A percentile compares a stretch with the other conserved stretches of the same genome.
Evolutionary conservation across 805 yeast species (phyloP).

Genomic region (Candida arabinofermentans): DNA sequence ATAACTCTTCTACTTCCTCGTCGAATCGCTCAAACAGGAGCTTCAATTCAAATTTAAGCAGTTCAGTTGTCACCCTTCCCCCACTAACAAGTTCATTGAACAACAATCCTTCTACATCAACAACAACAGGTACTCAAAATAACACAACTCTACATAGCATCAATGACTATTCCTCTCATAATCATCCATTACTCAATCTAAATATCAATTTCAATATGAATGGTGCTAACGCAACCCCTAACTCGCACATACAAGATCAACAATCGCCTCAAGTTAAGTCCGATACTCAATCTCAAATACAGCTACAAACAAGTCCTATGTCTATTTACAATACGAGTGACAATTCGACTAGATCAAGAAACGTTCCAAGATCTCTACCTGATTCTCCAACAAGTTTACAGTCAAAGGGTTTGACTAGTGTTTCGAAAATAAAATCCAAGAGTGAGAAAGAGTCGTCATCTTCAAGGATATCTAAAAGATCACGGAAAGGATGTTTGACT

Average conservation of each 20-base stretch:
- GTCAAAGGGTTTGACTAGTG: too few relatives aligned
- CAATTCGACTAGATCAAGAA: not conserved
- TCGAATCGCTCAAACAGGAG: not conserved
- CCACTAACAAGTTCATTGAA: constrained; percentile 8
- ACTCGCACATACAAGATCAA: not conserved
- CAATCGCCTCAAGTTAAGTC: not conserved
- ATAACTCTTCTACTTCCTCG: not conserved
- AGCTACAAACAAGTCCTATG: too few relatives aligned
- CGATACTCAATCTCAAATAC: not conserved
- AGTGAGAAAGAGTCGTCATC: not conserved
- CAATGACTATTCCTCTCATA: constrained; percentile 6
- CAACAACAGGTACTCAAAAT: not conserved
- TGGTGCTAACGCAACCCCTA: not conserved
- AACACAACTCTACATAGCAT: not conserved
- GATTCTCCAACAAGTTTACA: constrained; percentile 6
- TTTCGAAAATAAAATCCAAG: constrained; percentile 1
- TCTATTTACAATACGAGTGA: not conserved
- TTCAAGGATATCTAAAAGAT: constrained; percentile 16
- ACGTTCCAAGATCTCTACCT: constrained; percentile 14
- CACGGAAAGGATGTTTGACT: constrained; percentile 33
- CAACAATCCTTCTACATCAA: not conserved
- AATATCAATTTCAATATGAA: not conserved
- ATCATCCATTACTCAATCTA: constrained; percentile 1
- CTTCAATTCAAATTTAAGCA: not conserved
- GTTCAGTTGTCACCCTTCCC: constrained; percentile 9